Base-by-base conservation (phyloP, 1,139 yeast species). In the Trichomonascaceae sp. region DNA sequence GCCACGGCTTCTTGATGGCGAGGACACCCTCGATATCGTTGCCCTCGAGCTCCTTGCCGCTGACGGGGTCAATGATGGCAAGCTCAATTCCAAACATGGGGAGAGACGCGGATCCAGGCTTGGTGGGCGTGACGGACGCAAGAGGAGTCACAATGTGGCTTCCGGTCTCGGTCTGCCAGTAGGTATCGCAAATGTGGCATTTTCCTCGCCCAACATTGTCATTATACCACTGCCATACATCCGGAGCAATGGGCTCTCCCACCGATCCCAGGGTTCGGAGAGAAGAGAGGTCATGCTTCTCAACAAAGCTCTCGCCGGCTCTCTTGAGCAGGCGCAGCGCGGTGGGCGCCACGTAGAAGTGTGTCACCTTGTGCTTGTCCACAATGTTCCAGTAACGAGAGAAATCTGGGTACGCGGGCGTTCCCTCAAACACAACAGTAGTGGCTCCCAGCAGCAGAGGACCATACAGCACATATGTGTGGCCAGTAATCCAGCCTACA, bases 401-500 rank as follows among this genome's bases (percentile, higher is more conserved):
- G 54, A 75, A 87, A 56, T 82, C 84, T 51, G 97, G 97, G 64
- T 81, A 85, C 28, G 94, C 94, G 40, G 97, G 97, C 15, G 97
- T 87, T 43, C 96, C 93, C 65, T 87, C 97, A 53, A 87, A 87
- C 38, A 89, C 84, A 43, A 87, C 74, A 23, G 96, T 76, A 35
- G 96, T 80, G 39, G 84, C 76, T 60, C 97, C 97, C 39, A 84
- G 66, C 32, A 74, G 61, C 51, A 87, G 71, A 38, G 97, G 97
- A 42, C 97, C 97, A 57, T 87, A 87, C 41, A 87, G 67, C 27
- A 93, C 94, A 54, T 89, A 87, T 27, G 96, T 78, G 62, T 87
- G 97, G 50, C 97, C 97, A 26, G 97, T 87, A 56, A 87, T 89
- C 97, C 97, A 87, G 59, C 97, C 97, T 36, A 87, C 94, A 60